Conservation (phyloP, 2,329 filamentous ascomycete genomes). For the Gnomoniopsis sp. region DNA sequence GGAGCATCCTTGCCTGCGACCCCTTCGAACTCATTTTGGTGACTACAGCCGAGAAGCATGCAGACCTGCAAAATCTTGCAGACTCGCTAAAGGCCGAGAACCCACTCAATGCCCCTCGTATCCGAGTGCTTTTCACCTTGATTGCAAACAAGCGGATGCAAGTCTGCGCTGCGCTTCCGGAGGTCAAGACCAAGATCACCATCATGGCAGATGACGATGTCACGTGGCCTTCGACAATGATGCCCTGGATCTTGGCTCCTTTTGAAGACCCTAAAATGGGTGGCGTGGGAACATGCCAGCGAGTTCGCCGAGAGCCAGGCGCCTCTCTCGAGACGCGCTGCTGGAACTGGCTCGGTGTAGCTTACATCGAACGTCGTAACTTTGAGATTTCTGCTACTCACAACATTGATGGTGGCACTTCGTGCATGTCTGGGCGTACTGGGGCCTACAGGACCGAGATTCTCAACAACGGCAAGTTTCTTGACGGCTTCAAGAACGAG, state of each 20-base stretch:
- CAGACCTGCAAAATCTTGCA: conserved; percentile 64
- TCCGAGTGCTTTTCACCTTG: conserved; percentile 71
- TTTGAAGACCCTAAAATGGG: conserved; percentile 83
- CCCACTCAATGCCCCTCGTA: conserved; percentile 46
- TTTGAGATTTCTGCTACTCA: conserved; percentile 97
- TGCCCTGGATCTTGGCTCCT: conserved; percentile 89
- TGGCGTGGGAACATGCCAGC: conserved; percentile 88
- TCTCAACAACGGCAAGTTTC: conserved; percentile 78
- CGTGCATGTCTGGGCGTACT: conserved; percentile 91
- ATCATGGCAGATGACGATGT: conserved; percentile 96
- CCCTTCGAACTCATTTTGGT: conserved; percentile 77
- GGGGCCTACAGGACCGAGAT: conserved; percentile 90
- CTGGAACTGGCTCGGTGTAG: conserved; percentile 87
- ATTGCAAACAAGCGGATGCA: conserved; percentile 96
- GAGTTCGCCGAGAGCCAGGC: conserved; percentile 67
- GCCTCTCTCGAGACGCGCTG: conserved; percentile 58
- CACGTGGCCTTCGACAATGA: conserved; percentile 80
- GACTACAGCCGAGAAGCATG: conserved; percentile 77
- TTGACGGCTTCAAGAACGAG: conserved; percentile 86
- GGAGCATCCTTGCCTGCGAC: conserved; percentile 69
- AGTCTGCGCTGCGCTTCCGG: conserved; percentile 85
- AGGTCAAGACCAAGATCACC: conserved; percentile 79
- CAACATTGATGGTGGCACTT: conserved; percentile 91
- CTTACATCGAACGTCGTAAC: conserved; percentile 90
- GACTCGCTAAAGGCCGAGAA: conserved; percentile 43